Evolutionary conservation across 306 rosid genomes (phyloP).

Genomic region (Trifolium pratense): DNA sequence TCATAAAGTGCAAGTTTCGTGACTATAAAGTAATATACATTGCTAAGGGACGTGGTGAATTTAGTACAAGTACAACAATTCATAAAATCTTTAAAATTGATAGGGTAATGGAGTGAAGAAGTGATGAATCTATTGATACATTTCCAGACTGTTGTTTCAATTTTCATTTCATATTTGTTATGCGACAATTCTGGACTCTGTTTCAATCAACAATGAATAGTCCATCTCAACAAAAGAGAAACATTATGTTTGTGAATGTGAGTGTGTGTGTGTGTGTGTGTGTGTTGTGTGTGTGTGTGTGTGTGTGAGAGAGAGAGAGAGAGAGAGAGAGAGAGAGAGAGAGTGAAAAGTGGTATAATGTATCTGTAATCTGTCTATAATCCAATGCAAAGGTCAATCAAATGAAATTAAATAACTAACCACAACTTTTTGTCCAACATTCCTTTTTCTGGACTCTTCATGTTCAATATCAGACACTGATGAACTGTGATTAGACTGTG

Average conservation of each 20-base stretch:
- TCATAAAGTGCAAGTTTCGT: neutral
- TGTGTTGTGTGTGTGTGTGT: neutral
- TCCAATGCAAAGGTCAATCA: constrained; percentile 24
- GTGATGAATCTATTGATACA: neutral
- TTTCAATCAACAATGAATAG: constrained; percentile 1
- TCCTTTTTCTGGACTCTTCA: constrained; percentile 75
- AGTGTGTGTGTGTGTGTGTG: neutral
- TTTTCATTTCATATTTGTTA: neutral
- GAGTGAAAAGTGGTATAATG: neutral
- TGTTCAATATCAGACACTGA: constrained; percentile 42
- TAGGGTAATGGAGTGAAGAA: constrained; percentile 2
- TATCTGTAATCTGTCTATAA: constrained; percentile 31
- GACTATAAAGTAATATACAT: constrained; percentile 22
- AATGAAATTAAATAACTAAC: constrained; percentile 54
- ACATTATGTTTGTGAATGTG: neutral
- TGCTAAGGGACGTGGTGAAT: neutral
- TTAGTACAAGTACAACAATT: constrained; percentile 23
- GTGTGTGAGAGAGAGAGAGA: neutral
- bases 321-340: neutral
- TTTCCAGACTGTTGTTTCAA: neutral
- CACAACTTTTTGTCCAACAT: constrained; percentile 89
- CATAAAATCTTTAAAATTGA: constrained; percentile 2
- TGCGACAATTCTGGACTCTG: constrained; percentile 1
- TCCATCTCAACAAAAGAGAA: neutral
- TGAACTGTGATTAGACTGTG: constrained; percentile 59